These are phyloP conservation scores for Podospora conica DNA, from an alignment of 495 filamentous ascomycete genomes.

Conservation along the genomic window DNA sequence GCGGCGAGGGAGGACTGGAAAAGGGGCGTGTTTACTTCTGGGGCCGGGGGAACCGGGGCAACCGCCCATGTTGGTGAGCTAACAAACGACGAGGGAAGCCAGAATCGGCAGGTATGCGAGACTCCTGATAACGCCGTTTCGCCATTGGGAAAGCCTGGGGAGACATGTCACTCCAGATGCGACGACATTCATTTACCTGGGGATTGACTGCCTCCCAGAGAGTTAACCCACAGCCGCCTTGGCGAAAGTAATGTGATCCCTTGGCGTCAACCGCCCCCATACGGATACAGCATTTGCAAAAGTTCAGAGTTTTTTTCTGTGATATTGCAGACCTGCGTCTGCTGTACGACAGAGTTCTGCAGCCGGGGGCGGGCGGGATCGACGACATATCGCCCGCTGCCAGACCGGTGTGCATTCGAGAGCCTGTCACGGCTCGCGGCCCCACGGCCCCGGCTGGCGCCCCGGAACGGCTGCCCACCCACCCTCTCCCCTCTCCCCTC, in stretches of 20 bases:
- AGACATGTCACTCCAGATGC: no score
- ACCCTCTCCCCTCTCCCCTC: not conserved
- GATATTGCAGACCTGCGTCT: not conserved
- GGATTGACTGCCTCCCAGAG: not conserved
- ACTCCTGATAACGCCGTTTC: not conserved
- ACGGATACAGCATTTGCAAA: not conserved
- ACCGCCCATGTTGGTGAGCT: no score
- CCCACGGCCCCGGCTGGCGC: not conserved
- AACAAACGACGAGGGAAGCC: no score
- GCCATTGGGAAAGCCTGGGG: not conserved
- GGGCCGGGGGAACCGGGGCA: no score
- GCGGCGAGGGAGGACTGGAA: no score
- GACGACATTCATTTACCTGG: no score
- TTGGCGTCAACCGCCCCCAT: not conserved
- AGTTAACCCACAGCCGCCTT: not conserved
- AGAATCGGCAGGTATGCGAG: not conserved
- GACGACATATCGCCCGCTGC: not conserved
- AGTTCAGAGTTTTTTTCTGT: not conserved
- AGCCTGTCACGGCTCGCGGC: not conserved
- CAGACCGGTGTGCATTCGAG: not conserved
- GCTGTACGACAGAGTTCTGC: not conserved
- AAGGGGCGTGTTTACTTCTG: no score
- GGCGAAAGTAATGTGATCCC: no score
- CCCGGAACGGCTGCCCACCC: not conserved
- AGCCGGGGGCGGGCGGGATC: not conserved